Evolutionary conservation across 371 early-diverging fungal genomes (phyloP).

Genomic region (Mucor velutinosus): DNA sequence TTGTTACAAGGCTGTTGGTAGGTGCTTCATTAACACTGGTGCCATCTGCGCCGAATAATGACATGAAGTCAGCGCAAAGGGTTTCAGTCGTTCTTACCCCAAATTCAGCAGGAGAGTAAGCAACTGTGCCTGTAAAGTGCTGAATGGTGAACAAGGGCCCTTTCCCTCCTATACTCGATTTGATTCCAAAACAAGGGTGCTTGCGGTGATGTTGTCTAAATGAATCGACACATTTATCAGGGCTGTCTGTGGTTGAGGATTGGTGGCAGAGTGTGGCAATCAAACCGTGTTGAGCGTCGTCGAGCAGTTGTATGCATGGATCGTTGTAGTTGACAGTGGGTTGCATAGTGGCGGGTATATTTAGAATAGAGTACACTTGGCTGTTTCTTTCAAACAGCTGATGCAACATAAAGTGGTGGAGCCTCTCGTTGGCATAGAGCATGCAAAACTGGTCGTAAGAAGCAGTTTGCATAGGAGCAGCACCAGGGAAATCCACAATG

Average conservation of each 20-base stretch:
- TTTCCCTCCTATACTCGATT: not conserved
- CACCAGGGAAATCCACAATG: constrained; percentile 69
- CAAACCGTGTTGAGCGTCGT: constrained; percentile 45
- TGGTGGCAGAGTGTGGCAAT: constrained; percentile 40
- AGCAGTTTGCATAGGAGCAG: constrained; percentile 28
- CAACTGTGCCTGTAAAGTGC: constrained; percentile 77
- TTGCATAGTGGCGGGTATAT: constrained; percentile 23
- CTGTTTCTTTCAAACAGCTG: constrained; percentile 61
- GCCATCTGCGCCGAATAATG: constrained; percentile 51
- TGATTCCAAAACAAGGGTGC: constrained; percentile 10
- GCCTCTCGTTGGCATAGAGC: constrained; percentile 81
- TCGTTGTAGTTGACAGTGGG: constrained; percentile 32
- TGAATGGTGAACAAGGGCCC: constrained; percentile 62
- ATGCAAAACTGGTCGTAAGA: constrained; percentile 72
- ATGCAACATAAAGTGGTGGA: constrained; percentile 61
- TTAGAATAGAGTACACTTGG: constrained; percentile 42
- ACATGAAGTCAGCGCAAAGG: constrained; percentile 76
- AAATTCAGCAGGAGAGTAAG: constrained; percentile 73
- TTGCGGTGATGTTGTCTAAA: constrained; percentile 23
- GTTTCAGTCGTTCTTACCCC: constrained; percentile 64
- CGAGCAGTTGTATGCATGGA: constrained; percentile 45
- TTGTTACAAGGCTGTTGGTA: constrained; percentile 19
- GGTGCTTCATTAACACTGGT: constrained; percentile 12
- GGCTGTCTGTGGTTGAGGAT: not conserved
- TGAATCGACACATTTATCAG: constrained; percentile 9